A percentile compares a stretch with the other conserved stretches of the same genome.
phyloP scores from a whole-genome alignment of 805 yeast species.

The Suhomyces pyralidae region DNA sequence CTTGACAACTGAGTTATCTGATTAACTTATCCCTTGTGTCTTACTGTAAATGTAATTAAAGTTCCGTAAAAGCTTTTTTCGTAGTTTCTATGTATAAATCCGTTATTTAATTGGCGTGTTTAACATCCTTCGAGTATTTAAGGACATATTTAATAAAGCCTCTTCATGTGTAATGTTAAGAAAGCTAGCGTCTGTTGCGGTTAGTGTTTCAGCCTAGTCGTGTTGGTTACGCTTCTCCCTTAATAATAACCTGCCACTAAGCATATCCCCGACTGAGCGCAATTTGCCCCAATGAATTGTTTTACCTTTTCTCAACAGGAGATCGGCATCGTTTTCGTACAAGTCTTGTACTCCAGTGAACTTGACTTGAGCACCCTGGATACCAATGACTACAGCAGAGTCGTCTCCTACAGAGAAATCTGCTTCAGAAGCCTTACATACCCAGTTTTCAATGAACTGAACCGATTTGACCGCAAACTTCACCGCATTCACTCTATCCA shows the following conservation, averaged over 20 bases:
- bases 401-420: not conserved
- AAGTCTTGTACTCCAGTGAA: conserved; percentile 56
- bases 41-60: not conserved
- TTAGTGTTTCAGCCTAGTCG: not conserved
- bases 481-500: conserved; percentile 73
- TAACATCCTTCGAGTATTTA: not conserved
- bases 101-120: not conserved
- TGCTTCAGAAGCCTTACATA: not conserved
- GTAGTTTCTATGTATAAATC: not conserved
- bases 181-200: not conserved
- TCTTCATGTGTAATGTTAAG: not conserved
- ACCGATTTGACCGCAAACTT: conserved; percentile 69
- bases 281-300: conserved; percentile 67
- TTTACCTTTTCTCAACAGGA: conserved; percentile 61
- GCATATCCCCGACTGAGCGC: conserved; percentile 58
- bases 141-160: not conserved
- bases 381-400: conserved; percentile 61
- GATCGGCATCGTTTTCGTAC: conserved; percentile 60
- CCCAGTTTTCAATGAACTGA: conserved; percentile 56
- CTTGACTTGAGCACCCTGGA: conserved; percentile 61
- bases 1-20: not conserved
- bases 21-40: no score
- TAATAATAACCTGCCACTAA: conserved; percentile 66
- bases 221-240: conserved; percentile 3
- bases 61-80: not conserved